Conservation (phyloP, 768 basidiomycete genomes). For the Hericium erinaceus region DNA sequence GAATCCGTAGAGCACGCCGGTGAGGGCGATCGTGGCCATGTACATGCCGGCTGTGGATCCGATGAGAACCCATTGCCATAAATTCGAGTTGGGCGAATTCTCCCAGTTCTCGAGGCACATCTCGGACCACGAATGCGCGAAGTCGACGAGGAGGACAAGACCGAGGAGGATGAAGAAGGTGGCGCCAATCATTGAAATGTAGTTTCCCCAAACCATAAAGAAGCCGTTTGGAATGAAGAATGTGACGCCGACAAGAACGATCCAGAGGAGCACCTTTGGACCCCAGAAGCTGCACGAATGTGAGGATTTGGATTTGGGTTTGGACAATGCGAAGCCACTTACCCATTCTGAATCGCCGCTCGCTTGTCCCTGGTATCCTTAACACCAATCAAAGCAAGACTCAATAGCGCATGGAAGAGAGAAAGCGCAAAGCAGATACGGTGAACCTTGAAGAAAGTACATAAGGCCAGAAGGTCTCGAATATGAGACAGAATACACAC, state of each 20-base stretch:
- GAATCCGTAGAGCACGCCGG: constrained; percentile 83
- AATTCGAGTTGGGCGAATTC: constrained; percentile 58
- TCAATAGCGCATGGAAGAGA: constrained; percentile 79
- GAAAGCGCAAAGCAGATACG: constrained; percentile 93
- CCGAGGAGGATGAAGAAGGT: constrained; percentile 95
- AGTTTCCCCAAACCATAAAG: constrained; percentile 98
- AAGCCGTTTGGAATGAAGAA: constrained; percentile 97
- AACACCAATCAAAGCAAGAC: constrained; percentile 74
- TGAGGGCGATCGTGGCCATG: constrained; percentile 72
- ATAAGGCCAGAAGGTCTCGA: constrained; percentile 1
- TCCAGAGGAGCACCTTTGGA: constrained; percentile 86
- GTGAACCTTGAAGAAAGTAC: constrained; percentile 53
- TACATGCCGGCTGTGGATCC: constrained; percentile 90
- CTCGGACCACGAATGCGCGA: constrained; percentile 98
- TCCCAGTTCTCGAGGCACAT: constrained; percentile 96
- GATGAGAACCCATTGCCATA: constrained; percentile 96
- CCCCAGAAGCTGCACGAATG: constrained; percentile 82
- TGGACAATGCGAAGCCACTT: constrained; percentile 15
- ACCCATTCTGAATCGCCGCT: constrained; percentile 97
- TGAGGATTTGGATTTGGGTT: neutral
- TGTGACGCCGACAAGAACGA: constrained; percentile 67
- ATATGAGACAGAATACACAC: constrained; percentile 36
- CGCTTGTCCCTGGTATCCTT: constrained; percentile 87
- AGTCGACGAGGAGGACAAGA: constrained; percentile 94
- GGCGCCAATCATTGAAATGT: constrained; percentile 84